These are phyloP conservation scores for Ambrosiella beaveri DNA, from an alignment of 2,329 filamentous ascomycete genomes.

Conservation along the genomic window DNA sequence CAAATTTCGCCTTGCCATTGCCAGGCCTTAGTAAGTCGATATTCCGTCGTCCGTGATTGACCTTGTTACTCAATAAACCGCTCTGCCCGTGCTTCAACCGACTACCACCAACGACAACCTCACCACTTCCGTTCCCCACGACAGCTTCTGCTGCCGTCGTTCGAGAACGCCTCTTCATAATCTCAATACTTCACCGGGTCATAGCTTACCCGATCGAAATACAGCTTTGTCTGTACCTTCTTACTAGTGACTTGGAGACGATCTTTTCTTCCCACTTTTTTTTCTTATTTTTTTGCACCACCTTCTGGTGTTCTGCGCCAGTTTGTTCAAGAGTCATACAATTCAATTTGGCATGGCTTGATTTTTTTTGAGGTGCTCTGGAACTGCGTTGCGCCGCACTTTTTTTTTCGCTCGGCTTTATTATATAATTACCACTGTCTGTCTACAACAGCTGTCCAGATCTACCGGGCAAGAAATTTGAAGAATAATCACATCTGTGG, in stretches of 20 bases:
- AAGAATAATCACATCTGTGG: no score
- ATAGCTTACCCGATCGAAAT: not conserved
- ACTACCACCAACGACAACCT: not conserved
- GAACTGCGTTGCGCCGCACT: not conserved
- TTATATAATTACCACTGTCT: not conserved
- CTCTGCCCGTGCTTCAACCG: not conserved
- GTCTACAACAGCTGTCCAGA: not conserved
- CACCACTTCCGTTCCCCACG: not conserved
- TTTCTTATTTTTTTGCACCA: not conserved
- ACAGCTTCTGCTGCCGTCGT: not conserved
- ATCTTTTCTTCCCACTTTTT: not conserved
- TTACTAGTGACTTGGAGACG: not conserved
- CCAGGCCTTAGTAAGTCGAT: not conserved
- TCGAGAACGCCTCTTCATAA: not conserved
- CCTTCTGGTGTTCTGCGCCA: no score
- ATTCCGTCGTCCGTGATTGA: not conserved
- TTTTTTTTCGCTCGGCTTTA: not conserved
- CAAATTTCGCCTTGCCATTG: no score
- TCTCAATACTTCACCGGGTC: not conserved
- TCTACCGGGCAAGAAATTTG: not conserved
- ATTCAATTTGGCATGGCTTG: no score
- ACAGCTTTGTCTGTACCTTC: conserved; percentile 3
- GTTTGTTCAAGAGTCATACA: no score
- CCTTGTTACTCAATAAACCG: not conserved
- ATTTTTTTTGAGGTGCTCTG: no score